These are phyloP conservation scores for Ceratobasidium sp. DNA, from an alignment of 1,284 basidiomycete genomes.

Conservation along the genomic window DNA sequence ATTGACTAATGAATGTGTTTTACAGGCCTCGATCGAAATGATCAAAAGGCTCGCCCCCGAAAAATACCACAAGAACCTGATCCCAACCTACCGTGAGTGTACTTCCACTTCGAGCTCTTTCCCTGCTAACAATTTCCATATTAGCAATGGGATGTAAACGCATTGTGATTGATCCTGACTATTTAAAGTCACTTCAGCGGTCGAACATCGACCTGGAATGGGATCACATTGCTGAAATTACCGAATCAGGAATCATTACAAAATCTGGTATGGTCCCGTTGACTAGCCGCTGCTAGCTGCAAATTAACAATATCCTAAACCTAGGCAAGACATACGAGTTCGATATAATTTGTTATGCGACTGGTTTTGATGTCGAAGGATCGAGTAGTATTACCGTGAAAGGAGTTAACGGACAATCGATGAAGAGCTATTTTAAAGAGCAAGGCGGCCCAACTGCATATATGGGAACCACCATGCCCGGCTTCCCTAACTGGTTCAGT, in stretches of 20 bases:
- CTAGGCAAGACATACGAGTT: slow-evolving; percentile 36
- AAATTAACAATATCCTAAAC: not conserved
- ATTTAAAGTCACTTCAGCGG: slow-evolving; percentile 64
- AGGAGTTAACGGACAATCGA: slow-evolving; percentile 54
- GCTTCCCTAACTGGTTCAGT: slow-evolving; percentile 66
- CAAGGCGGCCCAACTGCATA: slow-evolving; percentile 66
- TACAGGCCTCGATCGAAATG: not conserved
- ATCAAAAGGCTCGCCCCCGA: slow-evolving; percentile 16
- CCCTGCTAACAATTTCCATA: slow-evolving; percentile 61
- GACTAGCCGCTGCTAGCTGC: no score
- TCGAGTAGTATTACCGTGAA: slow-evolving; percentile 18
- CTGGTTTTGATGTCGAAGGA: slow-evolving; percentile 47
- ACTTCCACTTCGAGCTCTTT: not conserved
- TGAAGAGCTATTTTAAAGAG: slow-evolving; percentile 61
- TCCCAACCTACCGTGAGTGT: slow-evolving; percentile 16
- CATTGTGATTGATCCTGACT: slow-evolving; percentile 68
- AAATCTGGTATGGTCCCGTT: slow-evolving; percentile 17
- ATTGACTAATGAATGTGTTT: not conserved
- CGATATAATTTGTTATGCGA: slow-evolving; percentile 46
- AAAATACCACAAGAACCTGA: slow-evolving; percentile 34
- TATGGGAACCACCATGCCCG: slow-evolving; percentile 64
- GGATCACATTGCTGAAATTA: slow-evolving; percentile 60
- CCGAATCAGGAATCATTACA: slow-evolving; percentile 8
- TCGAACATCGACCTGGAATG: slow-evolving; percentile 67
- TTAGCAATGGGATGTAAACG: slow-evolving; percentile 51